Conservation (phyloP, 306 rosid genomes). For the Cicer yamashitae region DNA sequence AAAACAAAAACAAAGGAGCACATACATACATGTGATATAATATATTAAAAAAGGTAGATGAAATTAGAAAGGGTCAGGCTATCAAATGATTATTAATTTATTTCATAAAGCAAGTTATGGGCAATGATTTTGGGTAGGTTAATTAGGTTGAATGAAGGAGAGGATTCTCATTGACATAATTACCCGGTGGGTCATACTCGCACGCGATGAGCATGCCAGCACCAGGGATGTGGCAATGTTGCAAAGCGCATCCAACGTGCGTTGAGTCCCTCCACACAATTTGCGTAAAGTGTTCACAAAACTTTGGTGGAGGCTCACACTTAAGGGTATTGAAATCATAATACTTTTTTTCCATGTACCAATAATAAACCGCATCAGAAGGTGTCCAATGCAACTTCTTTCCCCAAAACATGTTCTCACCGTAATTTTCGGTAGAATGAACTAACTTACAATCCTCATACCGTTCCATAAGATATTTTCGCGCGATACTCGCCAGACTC, state of each 20-base stretch:
- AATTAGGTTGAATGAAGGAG: not conserved
- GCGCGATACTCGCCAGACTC: constrained; percentile 49
- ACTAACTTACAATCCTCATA: constrained; percentile 48
- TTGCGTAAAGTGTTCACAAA: constrained; percentile 80
- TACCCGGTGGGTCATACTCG: constrained; percentile 76
- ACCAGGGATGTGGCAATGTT: constrained; percentile 26
- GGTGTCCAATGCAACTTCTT: constrained; percentile 51
- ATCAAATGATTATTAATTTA: too few species aligned
- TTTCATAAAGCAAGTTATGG: too few species aligned
- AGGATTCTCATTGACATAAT: constrained; percentile 55
- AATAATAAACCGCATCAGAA: constrained; percentile 50
- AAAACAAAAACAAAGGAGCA: not conserved
- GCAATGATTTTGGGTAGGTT: not conserved
- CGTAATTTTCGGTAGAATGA: constrained; percentile 53
- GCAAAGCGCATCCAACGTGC: constrained; percentile 59
- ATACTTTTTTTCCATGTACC: constrained; percentile 47
- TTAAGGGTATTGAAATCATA: constrained; percentile 34
- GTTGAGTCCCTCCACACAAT: constrained; percentile 60
- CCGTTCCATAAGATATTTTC: constrained; percentile 44
- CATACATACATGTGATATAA: not conserved
- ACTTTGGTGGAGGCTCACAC: constrained; percentile 19
- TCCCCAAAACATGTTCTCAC: constrained; percentile 77
- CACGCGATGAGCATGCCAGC: constrained; percentile 51
- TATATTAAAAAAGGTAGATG: not conserved
- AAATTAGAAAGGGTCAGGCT: not conserved